These are phyloP conservation scores for Ascochyta rabiei DNA, from an alignment of 2,329 filamentous ascomycete genomes.

Conservation along the genomic window DNA sequence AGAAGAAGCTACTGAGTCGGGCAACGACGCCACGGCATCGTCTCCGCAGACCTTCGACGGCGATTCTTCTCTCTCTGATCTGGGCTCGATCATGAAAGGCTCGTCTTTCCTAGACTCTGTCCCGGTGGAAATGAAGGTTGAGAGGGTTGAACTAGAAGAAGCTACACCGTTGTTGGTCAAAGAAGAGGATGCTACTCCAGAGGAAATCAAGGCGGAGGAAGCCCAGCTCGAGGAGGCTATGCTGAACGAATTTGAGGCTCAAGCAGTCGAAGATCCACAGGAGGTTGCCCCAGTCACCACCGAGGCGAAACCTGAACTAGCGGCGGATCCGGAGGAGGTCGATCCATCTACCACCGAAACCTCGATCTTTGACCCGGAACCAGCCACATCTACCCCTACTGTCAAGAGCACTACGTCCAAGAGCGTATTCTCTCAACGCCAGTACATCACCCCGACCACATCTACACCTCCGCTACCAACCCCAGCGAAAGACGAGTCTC, in stretches of 20 bases:
- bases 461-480: conserved; percentile 49
- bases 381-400: conserved; percentile 18
- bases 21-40: not conserved
- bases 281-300: not conserved
- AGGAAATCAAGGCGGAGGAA: not conserved
- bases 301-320: not conserved
- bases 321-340: not conserved
- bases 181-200: not conserved
- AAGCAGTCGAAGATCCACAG: not conserved
- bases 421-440: conserved; percentile 28
- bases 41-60: not conserved
- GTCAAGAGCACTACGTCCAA: conserved; percentile 15
- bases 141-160: conserved; percentile 1
- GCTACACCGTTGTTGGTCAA: conserved; percentile 4
- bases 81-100: conserved; percentile 36
- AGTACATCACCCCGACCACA: conserved; percentile 53
- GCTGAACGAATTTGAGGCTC: conserved; percentile 6
- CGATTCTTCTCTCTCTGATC: conserved; percentile 11
- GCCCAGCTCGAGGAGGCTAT: conserved; percentile 4
- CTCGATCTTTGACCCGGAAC: conserved; percentile 35
- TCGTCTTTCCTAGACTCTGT: conserved; percentile 25
- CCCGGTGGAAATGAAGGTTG: conserved; percentile 3
- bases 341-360: conserved; percentile 5
- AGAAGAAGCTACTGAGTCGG: not conserved
- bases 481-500: conserved; percentile 18